Percentiles rank a stretch among this genome's conserved stretches.
Evolutionary conservation across 208 protist genomes (phyloP).

Genomic region (Wallacemonas sp.): DNA sequence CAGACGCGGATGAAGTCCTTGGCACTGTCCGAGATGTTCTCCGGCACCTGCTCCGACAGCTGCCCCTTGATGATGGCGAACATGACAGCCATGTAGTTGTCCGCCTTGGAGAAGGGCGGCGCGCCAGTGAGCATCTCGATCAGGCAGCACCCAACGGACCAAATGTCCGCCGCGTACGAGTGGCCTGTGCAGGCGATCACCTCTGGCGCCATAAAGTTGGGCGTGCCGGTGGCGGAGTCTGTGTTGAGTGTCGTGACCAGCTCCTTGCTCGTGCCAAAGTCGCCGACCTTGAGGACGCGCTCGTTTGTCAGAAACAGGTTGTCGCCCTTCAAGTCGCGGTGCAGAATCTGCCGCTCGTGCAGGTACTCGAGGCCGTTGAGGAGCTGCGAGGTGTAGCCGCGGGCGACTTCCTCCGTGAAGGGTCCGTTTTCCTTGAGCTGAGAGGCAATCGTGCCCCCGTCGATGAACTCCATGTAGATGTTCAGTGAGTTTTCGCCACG

Average conservation of each 20-base stretch:
- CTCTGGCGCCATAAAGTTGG: slow-evolving; percentile 95
- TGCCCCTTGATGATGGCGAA: slow-evolving; percentile 87
- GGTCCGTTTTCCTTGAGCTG: slow-evolving; percentile 57
- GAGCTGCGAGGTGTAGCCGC: slow-evolving; percentile 83
- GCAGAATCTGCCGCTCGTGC: slow-evolving; percentile 83
- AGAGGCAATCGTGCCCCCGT: slow-evolving; percentile 80
- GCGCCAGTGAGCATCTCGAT: slow-evolving; percentile 90
- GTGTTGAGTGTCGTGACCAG: slow-evolving; percentile 81
- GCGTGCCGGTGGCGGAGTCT: slow-evolving; percentile 88
- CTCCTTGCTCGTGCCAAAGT: slow-evolving; percentile 91
- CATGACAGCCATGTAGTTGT: slow-evolving; percentile 92
- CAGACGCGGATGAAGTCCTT: slow-evolving; percentile 79
- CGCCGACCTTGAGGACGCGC: slow-evolving; percentile 81
- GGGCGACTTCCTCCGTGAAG: slow-evolving; percentile 67
- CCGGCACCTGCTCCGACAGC: slow-evolving; percentile 71
- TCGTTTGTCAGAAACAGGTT: slow-evolving; percentile 89
- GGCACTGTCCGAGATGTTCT: slow-evolving; percentile 53
- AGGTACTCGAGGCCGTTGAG: slow-evolving; percentile 88
- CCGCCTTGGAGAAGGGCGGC: slow-evolving; percentile 81
- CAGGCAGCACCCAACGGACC: slow-evolving; percentile 92
- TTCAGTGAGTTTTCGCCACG: slow-evolving; percentile 74
- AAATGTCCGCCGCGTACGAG: slow-evolving; percentile 89
- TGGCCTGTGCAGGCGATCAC: slow-evolving; percentile 90
- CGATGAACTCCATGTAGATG: slow-evolving; percentile 94
- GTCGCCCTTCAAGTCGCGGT: slow-evolving; percentile 93